Conservation (phyloP, 768 basidiomycete genomes). For the Suillus subaureus region DNA sequence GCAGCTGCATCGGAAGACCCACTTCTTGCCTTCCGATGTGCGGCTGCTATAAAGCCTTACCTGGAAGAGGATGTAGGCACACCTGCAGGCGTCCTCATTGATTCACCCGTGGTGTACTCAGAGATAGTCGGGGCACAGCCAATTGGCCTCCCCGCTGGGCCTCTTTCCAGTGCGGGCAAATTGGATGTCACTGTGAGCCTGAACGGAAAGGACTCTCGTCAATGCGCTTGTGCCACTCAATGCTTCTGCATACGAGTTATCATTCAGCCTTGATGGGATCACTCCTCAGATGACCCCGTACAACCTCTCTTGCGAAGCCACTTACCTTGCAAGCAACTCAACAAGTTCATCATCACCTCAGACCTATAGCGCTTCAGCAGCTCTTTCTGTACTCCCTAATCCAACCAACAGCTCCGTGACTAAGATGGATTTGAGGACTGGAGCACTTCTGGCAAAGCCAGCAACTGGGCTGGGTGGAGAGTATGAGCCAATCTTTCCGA, state of each 20-base stretch:
- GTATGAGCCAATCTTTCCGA: slow-evolving; percentile 53
- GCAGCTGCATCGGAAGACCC: slow-evolving; percentile 40
- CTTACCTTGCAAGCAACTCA: slow-evolving; percentile 36
- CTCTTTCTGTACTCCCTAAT: slow-evolving; percentile 52
- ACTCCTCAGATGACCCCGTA: slow-evolving; percentile 40
- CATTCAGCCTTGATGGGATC: slow-evolving; percentile 51
- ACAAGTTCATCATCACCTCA: slow-evolving; percentile 33
- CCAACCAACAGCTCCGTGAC: slow-evolving; percentile 58
- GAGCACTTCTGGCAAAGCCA: slow-evolving; percentile 54
- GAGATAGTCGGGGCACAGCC: slow-evolving; percentile 49
- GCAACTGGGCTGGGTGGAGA: slow-evolving; percentile 49
- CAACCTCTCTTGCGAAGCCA: slow-evolving; percentile 30
- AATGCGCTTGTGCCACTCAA: slow-evolving; percentile 53
- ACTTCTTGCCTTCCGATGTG: slow-evolving; percentile 60
- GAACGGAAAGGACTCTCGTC: slow-evolving; percentile 44
- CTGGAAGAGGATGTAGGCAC: slow-evolving; percentile 52
- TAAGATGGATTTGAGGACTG: slow-evolving; percentile 63
- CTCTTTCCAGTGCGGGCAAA: slow-evolving; percentile 12
- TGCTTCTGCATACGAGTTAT: slow-evolving; percentile 48
- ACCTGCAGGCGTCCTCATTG: slow-evolving; percentile 51
- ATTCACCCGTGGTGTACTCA: slow-evolving; percentile 51
- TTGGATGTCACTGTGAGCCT: slow-evolving; percentile 49
- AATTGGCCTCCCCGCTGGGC: slow-evolving; percentile 34
- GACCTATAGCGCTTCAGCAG: slow-evolving; percentile 45
- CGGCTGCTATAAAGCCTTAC: slow-evolving; percentile 61